Conservation (phyloP, 1,284 basidiomycete genomes). For the Ustilago esculenta region DNA sequence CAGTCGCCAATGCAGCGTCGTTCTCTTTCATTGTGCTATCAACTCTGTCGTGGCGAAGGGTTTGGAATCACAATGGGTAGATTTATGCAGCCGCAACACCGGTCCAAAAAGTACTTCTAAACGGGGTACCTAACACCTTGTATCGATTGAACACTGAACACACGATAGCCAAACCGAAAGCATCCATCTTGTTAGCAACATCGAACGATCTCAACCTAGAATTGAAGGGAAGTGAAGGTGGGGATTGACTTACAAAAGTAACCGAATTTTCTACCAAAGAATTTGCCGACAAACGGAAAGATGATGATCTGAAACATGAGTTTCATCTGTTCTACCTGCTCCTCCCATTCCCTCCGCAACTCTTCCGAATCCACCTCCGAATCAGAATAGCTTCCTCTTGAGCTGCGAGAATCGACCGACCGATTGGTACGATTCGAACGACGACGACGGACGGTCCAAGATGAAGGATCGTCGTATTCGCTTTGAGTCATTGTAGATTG, state of each 20-base stretch:
- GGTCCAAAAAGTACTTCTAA: slow-evolving; percentile 19
- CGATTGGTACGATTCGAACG: too few relatives aligned
- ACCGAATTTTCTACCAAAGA: slow-evolving; percentile 40
- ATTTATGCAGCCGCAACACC: neutral
- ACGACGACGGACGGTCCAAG: slow-evolving; percentile 4
- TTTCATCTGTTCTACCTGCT: slow-evolving; percentile 44
- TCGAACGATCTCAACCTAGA: too few relatives aligned
- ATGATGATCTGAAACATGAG: slow-evolving; percentile 48
- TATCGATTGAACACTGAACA: slow-evolving; percentile 36
- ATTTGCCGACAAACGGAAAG: slow-evolving; percentile 50
- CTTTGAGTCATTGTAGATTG: neutral
- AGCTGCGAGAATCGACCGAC: too few relatives aligned
- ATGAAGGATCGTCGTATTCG: slow-evolving; percentile 8
- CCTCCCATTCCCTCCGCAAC: slow-evolving; percentile 49
- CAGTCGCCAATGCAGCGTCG: too few relatives aligned
- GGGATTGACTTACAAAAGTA: slow-evolving; percentile 39
- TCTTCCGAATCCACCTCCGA: slow-evolving; percentile 1
- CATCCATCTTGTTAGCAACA: too few relatives aligned
- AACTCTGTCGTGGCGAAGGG: too few relatives aligned
- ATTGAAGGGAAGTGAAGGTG: too few relatives aligned
- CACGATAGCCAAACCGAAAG: too few relatives aligned
- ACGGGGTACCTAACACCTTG: slow-evolving; percentile 12
- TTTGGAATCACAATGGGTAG: too few relatives aligned
- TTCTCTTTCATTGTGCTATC: too few relatives aligned
- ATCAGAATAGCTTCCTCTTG: too few relatives aligned